Base-by-base conservation (phyloP, 2,329 filamentous ascomycete species). In the Pseudogymnoascus pannorum region DNA sequence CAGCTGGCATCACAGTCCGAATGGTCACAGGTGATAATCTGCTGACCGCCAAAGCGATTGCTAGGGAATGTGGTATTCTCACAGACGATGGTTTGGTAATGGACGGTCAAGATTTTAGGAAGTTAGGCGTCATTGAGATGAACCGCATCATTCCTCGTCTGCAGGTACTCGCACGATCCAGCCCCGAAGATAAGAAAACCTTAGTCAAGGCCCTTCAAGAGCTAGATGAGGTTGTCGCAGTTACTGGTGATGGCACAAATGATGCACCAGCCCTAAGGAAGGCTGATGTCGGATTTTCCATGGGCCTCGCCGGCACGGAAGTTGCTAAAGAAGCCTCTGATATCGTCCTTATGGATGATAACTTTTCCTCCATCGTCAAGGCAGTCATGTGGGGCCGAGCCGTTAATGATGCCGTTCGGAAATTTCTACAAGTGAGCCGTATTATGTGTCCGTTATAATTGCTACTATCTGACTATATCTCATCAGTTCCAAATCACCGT, bases 291-390 rank as follows among this genome's bases (percentile, higher is more conserved):
- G 89, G 89, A 22, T 92, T 93, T 75, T 91, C 89, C 16, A 93
- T 93, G 89, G 89, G 89, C 66, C 90, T 92, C 59, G 82, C 89
- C 11, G 89, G 89, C 64, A 92, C 89, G 0, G 89, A 44, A 44
- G 40, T 44, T 14, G 40, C 40, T 12, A 44, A 44, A 24, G 40
- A 44, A 24, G 33, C 51, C 1, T 92, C 89, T 6, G 87, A 88
- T 36, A 93, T 93, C 64, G 91, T 93, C 67, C 79, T 93, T 14
- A 92, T 92, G 89, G 89, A 92, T 71, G 89, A 93, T 74, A 92
- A 92, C 76, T 93, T 93, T 74, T 82, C 86, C 26, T 92, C 88
- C n/a, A 93, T 92, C 64, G 87, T 93, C 65, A 91, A 91, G 74
- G 89, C 89, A 14, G 79, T 92, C 67, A 87, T 88, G 67, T 93